A percentile compares a stretch with the other conserved stretches of the same genome.
Evolutionary conservation across 2,329 filamentous ascomycete species (phyloP).

Genomic region (Aspergillus ibericus): DNA sequence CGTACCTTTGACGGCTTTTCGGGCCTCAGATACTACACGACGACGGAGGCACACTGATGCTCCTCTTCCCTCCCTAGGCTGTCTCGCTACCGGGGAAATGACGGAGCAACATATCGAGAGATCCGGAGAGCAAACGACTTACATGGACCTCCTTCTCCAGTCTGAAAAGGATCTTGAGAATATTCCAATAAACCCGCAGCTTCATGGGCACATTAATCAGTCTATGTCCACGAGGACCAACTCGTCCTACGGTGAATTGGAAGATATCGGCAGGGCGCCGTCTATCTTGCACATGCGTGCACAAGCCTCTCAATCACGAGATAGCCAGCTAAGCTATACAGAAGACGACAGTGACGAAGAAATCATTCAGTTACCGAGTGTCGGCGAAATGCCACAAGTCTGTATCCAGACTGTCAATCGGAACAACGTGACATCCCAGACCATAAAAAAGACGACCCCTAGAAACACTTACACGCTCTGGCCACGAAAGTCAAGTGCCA

Average conservation of each 20-base stretch:
- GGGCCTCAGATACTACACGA: conserved; percentile 20
- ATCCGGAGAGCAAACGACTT: conserved; percentile 25
- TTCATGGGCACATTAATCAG: conserved; percentile 8
- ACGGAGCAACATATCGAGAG: conserved; percentile 15
- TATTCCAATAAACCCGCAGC: conserved; percentile 3
- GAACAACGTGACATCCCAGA: conserved; percentile 35
- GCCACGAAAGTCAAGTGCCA: conserved; percentile 23
- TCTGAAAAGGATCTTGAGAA: conserved; percentile 18
- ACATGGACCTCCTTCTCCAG: conserved; percentile 30
- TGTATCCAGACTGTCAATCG: conserved; percentile 35
- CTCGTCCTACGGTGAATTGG: conserved; percentile 12
- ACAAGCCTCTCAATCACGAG: conserved; percentile 27
- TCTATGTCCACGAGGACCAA: conserved; percentile 15
- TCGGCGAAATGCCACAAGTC: conserved; percentile 23
- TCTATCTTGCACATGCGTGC: conserved; percentile 37
- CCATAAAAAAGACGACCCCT: conserved; percentile 27
- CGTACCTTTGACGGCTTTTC: conserved; percentile 22
- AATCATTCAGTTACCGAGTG: conserved; percentile 36
- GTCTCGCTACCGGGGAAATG: conserved; percentile 26
- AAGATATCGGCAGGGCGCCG: conserved; percentile 16
- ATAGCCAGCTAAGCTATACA: conserved; percentile 21
- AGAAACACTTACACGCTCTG: conserved; percentile 33
- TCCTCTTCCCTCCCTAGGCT: conserved; percentile 33
- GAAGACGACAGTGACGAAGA: conserved; percentile 36
- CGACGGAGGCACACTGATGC: conserved; percentile 44